Evolutionary conservation across 495 filamentous ascomycete species (phyloP).

Genomic region (Parmelia sp.): DNA sequence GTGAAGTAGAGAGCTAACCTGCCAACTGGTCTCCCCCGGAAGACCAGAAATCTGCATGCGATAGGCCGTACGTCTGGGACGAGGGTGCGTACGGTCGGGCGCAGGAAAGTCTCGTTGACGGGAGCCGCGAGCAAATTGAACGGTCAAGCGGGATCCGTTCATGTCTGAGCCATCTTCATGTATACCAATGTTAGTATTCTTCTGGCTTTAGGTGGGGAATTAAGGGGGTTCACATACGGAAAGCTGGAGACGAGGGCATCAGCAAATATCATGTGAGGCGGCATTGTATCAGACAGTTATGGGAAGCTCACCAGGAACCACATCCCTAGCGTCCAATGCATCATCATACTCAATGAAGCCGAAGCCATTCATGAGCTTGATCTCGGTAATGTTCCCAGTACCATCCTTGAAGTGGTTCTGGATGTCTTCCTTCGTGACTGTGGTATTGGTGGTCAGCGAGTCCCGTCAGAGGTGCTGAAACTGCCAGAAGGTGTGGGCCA

Average conservation of each 20-base stretch:
- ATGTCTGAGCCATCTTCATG: slow-evolving; percentile 87
- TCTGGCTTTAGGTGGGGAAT: not conserved
- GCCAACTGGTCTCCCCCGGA: slow-evolving; percentile 97
- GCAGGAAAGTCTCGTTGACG: slow-evolving; percentile 76
- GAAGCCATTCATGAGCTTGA: slow-evolving; percentile 99
- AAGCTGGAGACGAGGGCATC: slow-evolving; percentile 13
- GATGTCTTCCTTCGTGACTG: slow-evolving; percentile 93
- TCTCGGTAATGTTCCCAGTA: slow-evolving; percentile 92
- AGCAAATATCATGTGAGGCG: slow-evolving; percentile 38
- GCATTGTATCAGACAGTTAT: slow-evolving; percentile 22
- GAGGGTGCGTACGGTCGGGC: slow-evolving; percentile 74
- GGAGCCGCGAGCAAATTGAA: slow-evolving; percentile 93
- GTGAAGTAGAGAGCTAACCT: slow-evolving; percentile 70
- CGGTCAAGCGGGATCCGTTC: slow-evolving; percentile 92
- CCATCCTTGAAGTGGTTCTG: slow-evolving; percentile 96
- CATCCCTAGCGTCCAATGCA: slow-evolving; percentile 91
- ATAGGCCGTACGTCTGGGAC: slow-evolving; percentile 86
- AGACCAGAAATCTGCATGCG: slow-evolving; percentile 98
- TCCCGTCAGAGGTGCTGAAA: slow-evolving; percentile 7
- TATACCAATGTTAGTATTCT: not conserved
- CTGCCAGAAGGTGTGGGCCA: slow-evolving; percentile 2
- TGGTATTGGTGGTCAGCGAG: slow-evolving; percentile 31
- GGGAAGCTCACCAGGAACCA: slow-evolving; percentile 75
- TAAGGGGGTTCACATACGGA: slow-evolving; percentile 11
- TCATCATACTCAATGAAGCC: slow-evolving; percentile 99